Percentiles rank a stretch among this genome's conserved stretches.
Evolutionary conservation across 83 land plant species (phyloP).

Genomic region (Picea engelmannii): DNA sequence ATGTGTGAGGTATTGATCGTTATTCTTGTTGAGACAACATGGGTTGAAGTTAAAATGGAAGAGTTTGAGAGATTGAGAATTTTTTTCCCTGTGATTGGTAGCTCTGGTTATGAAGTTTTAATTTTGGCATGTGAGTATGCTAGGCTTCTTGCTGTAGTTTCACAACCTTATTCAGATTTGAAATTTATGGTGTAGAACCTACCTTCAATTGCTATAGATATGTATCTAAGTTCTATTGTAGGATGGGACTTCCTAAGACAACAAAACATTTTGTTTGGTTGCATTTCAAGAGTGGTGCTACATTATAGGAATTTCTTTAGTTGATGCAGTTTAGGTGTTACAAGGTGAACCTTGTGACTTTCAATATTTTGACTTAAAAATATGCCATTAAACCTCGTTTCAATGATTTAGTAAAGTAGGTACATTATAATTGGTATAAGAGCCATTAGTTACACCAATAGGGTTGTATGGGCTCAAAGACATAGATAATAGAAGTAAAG

Average conservation of each 20-base stretch:
- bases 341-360: no score
- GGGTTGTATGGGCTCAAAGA: no score
- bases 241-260: constrained; percentile 59
- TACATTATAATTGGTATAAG: no score
- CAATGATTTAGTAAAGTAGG: no score
- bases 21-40: constrained; percentile 42
- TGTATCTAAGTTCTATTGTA: constrained; percentile 51
- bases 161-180: constrained; percentile 68
- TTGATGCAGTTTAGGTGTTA: no score
- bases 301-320: no score
- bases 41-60: constrained; percentile 51
- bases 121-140: constrained; percentile 44
- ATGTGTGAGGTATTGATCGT: constrained; percentile 48
- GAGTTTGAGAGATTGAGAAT: constrained; percentile 41
- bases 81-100: neutral
- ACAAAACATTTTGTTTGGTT: constrained; percentile 46
- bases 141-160: constrained; percentile 48
- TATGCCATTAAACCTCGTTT: no score
- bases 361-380: no score
- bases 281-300: constrained; percentile 2
- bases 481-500: no score
- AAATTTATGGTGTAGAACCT: constrained; percentile 43
- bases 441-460: no score
- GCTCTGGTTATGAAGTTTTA: constrained; percentile 45
- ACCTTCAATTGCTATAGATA: constrained; percentile 27